Conservation (phyloP, 495 filamentous ascomycete genomes). For the Beverwykella pulmonaria region DNA sequence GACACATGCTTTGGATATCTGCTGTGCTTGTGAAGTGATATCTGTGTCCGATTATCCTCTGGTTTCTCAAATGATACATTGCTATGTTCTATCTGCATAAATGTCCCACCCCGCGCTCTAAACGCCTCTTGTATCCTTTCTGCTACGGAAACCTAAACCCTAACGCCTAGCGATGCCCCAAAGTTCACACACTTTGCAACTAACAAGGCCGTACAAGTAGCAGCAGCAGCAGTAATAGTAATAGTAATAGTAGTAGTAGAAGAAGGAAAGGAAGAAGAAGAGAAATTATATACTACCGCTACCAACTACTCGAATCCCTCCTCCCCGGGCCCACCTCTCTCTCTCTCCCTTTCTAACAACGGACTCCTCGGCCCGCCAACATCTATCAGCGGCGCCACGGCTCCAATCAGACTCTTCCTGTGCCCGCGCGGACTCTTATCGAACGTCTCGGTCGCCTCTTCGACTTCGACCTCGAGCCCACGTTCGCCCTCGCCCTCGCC, state of each 20-base stretch:
- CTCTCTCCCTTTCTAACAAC: constrained; percentile 8
- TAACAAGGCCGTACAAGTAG: not conserved
- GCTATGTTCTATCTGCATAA: not conserved
- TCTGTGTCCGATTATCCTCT: too few species aligned
- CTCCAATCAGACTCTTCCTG: constrained; percentile 42
- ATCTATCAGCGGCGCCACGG: constrained; percentile 31
- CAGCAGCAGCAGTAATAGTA: too few species aligned
- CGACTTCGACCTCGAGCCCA: constrained; percentile 32
- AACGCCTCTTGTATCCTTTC: too few species aligned
- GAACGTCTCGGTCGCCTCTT: constrained; percentile 39
- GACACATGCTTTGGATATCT: not conserved
- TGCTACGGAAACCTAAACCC: not conserved
- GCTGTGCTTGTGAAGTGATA: not conserved
- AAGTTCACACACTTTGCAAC: not conserved
- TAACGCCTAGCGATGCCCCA: not conserved
- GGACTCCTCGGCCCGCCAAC: constrained; percentile 31
- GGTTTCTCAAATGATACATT: not conserved
- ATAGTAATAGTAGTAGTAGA: too few species aligned
- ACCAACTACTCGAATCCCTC: not conserved
- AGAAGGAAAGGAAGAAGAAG: not conserved
- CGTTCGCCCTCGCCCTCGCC: constrained; percentile 27
- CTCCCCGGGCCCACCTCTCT: not conserved
- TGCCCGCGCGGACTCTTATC: constrained; percentile 33
- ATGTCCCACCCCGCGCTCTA: not conserved
- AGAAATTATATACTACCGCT: not conserved